A percentile compares a stretch with the other conserved stretches of the same genome.
phyloP scores from a whole-genome alignment of 257 asterid genomes.

The Jacaranda copaia region DNA sequence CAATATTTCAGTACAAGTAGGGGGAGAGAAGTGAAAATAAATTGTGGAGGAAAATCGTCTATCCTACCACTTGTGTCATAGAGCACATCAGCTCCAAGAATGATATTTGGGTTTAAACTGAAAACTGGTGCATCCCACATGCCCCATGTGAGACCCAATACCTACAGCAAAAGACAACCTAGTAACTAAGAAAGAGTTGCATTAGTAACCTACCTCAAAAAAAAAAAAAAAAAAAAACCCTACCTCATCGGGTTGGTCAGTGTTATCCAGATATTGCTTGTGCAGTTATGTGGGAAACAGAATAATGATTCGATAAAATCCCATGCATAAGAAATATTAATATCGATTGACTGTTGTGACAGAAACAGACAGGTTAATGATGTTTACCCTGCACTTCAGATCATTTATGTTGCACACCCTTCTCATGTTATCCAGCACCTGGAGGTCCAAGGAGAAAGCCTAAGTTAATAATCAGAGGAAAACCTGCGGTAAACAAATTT shows the following conservation, averaged over 20 bases:
- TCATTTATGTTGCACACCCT: conserved; percentile 65
- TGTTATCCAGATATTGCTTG: conserved; percentile 21
- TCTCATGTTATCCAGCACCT: conserved; percentile 89
- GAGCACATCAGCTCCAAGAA: conserved; percentile 96
- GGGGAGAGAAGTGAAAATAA: conserved; percentile 1
- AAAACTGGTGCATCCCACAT: conserved; percentile 72
- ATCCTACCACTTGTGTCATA: conserved; percentile 76
- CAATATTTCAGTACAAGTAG: conserved; percentile 26
- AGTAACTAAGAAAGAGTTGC: conserved; percentile 1
- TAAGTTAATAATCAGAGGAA: conserved; percentile 3
- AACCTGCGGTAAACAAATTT: background rate
- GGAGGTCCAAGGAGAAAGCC: conserved; percentile 35
- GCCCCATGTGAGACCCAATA: conserved; percentile 91
- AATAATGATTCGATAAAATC: conserved; percentile 17
- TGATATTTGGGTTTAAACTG: conserved; percentile 72
- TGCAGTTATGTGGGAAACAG: conserved; percentile 14
- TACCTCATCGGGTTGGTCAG: background rate
- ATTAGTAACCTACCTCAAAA: background rate
- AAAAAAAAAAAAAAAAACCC: too few relatives aligned
- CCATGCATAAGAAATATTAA: conserved; percentile 1
- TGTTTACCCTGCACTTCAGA: conserved; percentile 72
- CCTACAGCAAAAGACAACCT: conserved; percentile 48
- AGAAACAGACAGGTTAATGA: conserved; percentile 23
- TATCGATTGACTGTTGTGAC: conserved; percentile 1
- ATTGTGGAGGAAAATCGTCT: conserved; percentile 3